These are phyloP conservation scores for Cruciata laevipes DNA, from an alignment of 257 asterid species.

Conservation along the genomic window DNA sequence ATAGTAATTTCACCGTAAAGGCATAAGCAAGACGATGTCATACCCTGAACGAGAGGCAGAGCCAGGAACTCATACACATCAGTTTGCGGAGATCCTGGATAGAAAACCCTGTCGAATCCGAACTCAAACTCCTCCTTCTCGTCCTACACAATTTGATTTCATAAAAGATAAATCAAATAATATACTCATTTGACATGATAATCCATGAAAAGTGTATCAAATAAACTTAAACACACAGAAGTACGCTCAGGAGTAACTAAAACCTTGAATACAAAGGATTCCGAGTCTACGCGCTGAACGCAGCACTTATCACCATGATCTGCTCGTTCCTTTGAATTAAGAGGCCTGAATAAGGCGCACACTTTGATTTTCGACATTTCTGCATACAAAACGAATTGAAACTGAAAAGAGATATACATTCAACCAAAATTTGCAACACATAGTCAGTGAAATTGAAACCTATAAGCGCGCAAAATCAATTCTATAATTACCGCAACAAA, in stretches of 20 bases:
- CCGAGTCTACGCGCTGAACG: conserved; percentile 47
- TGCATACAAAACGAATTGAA: neutral
- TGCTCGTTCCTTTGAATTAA: conserved; percentile 54
- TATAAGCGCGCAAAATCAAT: too few species aligned
- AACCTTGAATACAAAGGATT: conserved; percentile 66
- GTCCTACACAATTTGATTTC: conserved; percentile 35
- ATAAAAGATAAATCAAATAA: conserved; percentile 1
- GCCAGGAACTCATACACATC: conserved; percentile 60
- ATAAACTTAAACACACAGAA: neutral
- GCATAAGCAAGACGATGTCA: neutral
- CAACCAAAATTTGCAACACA: neutral
- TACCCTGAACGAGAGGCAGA: conserved; percentile 63
- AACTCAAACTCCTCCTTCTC: conserved; percentile 67
- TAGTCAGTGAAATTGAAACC: neutral
- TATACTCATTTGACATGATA: neutral
- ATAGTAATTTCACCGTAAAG: neutral
- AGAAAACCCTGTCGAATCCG: conserved; percentile 66
- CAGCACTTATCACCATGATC: conserved; percentile 52
- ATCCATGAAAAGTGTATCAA: neutral
- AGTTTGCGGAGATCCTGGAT: conserved; percentile 68
- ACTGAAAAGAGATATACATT: conserved; percentile 3
- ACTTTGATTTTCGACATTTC: conserved; percentile 62
- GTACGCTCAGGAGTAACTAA: conserved; percentile 1
- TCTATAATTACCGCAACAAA: too few species aligned
- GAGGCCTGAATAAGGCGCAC: conserved; percentile 75